Percentiles rank a stretch among this genome's conserved stretches.
Evolutionary conservation across 768 basidiomycete genomes (phyloP).

Genomic region (Hemileccinum impolitum): DNA sequence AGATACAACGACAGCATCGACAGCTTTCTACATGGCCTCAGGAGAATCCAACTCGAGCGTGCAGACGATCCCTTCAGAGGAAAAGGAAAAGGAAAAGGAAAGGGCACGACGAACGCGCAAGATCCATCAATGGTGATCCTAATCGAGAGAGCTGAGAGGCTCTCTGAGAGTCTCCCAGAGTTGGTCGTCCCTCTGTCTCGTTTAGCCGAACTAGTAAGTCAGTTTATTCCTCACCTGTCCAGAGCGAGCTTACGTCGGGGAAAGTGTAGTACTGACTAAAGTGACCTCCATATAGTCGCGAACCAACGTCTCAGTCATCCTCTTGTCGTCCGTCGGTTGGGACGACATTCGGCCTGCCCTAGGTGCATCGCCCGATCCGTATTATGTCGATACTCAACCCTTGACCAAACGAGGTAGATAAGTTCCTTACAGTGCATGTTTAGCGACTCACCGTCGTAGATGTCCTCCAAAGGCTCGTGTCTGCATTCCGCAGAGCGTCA

Average conservation of each 20-base stretch:
- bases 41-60: constrained; percentile 32
- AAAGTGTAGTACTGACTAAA: neutral
- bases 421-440: constrained; percentile 9
- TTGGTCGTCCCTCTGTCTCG: constrained; percentile 68
- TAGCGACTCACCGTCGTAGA: constrained; percentile 20
- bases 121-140: constrained; percentile 50
- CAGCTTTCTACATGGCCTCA: constrained; percentile 64
- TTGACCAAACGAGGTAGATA: constrained; percentile 62
- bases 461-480: constrained; percentile 35
- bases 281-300: constrained; percentile 45
- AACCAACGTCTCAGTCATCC: constrained; percentile 55
- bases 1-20: constrained; percentile 67
- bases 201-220: constrained; percentile 64
- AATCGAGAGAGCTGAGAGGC: constrained; percentile 63
- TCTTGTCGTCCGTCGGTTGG: constrained; percentile 67
- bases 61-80: constrained; percentile 7
- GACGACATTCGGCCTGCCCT: constrained; percentile 66
- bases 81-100: constrained; percentile 32
- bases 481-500: constrained; percentile 33
- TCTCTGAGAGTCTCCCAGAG: constrained; percentile 61
- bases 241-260: neutral
- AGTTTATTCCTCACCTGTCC: neutral
- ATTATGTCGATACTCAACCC: constrained; percentile 54
- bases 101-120: constrained; percentile 25
- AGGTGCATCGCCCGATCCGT: constrained; percentile 72